A percentile compares a stretch with the other conserved stretches of the same genome.
phyloP scores from a whole-genome alignment of 2,329 filamentous ascomycete species.

The Ascochyta lentis region DNA sequence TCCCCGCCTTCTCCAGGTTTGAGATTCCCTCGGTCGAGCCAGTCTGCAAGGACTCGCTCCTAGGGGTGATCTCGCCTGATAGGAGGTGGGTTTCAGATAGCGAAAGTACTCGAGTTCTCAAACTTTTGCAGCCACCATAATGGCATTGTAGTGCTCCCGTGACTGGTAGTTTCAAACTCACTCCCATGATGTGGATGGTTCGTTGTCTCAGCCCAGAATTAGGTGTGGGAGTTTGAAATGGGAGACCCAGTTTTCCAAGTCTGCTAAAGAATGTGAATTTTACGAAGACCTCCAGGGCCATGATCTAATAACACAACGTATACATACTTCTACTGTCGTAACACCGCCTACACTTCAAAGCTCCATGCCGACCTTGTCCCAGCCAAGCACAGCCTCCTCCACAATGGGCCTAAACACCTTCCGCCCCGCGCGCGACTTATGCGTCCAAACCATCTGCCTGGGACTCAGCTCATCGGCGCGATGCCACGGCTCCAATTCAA shows the following conservation, averaged over 20 bases:
- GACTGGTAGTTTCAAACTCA: neutral
- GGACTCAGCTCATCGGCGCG: conserved; percentile 50
- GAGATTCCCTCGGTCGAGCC: conserved; percentile 9
- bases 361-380: conserved; percentile 42
- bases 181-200: too few species aligned
- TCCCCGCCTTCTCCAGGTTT: conserved; percentile 8
- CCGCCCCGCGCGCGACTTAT: conserved; percentile 49
- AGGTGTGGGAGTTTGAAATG: neutral
- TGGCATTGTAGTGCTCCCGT: neutral
- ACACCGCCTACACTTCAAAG: neutral
- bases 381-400: conserved; percentile 52
- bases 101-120: neutral
- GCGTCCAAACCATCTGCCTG: conserved; percentile 58
- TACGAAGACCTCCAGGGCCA: neutral
- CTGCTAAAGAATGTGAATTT: neutral
- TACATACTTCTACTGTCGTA: neutral
- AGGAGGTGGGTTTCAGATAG: neutral
- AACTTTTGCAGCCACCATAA: neutral
- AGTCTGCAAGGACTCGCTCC: conserved; percentile 10
- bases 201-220: too few species aligned
- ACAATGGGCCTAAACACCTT: conserved; percentile 56
- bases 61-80: conserved; percentile 5
- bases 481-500: conserved; percentile 55
- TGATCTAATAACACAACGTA: neutral
- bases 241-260: neutral